Evolutionary conservation across 73 alveolate genomes (phyloP).

Genomic region (Effrenium voratum): DNA sequence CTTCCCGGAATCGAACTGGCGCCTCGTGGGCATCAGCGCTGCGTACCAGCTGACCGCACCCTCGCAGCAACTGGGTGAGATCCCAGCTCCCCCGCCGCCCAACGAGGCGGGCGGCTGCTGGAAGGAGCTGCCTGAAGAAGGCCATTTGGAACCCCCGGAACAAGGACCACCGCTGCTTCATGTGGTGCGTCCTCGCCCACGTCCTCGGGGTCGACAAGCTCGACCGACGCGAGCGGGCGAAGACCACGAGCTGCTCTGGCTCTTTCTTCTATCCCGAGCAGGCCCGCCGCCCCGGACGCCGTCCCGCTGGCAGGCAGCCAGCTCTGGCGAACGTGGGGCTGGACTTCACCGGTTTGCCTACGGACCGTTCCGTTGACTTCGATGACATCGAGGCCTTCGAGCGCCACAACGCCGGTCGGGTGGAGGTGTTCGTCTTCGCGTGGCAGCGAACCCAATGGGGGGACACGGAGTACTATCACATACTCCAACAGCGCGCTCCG

Average conservation of each 20-base stretch:
- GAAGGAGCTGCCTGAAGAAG: conserved; percentile 4
- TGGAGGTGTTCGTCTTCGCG: not conserved
- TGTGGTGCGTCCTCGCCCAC: not conserved
- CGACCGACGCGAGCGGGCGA: not conserved
- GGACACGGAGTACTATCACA: not conserved
- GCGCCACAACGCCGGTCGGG: not conserved
- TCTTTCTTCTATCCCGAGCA: not conserved
- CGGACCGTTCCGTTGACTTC: not conserved
- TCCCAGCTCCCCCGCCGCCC: not conserved
- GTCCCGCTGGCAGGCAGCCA: not conserved
- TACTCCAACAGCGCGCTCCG: not conserved
- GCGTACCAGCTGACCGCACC: not conserved
- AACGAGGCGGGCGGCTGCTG: not conserved
- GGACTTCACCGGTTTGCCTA: not conserved
- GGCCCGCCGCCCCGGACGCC: not conserved
- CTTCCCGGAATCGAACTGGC: not conserved
- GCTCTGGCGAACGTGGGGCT: not conserved
- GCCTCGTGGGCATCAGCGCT: not conserved
- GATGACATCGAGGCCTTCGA: not conserved
- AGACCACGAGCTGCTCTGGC: not conserved
- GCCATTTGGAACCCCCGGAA: not conserved
- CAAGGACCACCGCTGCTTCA: not conserved
- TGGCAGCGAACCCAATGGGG: not conserved
- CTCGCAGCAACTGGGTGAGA: not conserved
- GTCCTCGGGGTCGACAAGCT: not conserved